Evolutionary conservation across 768 basidiomycete species (phyloP).

Genomic region (Dioszegia hungarica): DNA sequence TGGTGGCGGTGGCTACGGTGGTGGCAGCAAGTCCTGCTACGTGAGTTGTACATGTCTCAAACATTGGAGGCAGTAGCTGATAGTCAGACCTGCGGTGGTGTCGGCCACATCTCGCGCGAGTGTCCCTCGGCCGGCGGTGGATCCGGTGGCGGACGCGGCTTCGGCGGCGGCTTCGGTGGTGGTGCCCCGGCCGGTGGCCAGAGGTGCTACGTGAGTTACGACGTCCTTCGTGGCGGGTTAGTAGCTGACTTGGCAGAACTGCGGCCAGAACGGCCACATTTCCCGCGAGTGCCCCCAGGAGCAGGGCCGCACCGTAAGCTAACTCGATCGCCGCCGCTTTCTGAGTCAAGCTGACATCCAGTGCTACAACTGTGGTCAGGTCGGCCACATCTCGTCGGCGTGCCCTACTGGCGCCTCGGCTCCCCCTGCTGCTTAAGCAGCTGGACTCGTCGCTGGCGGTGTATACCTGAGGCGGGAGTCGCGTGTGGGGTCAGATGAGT

Average conservation of each 20-base stretch:
- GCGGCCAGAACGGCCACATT: conserved; percentile 50
- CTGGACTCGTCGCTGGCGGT: not conserved
- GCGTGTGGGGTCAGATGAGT: not conserved
- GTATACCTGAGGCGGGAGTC: not conserved
- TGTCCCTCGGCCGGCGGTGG: conserved; percentile 42
- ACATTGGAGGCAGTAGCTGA: not conserved
- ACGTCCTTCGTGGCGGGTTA: not conserved
- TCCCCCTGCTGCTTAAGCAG: conserved; percentile 19
- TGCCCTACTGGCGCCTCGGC: conserved; percentile 37
- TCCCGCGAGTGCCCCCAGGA: conserved; percentile 48
- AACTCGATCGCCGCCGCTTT: not conserved
- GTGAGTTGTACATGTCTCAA: conserved; percentile 28
- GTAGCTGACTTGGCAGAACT: conserved; percentile 36
- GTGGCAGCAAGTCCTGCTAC: conserved; percentile 46
- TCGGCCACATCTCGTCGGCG: conserved; percentile 47
- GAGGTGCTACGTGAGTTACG: conserved; percentile 48
- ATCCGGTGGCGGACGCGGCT: conserved; percentile 23
- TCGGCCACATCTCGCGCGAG: conserved; percentile 49
- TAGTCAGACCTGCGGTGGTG: conserved; percentile 48
- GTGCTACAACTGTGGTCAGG: conserved; percentile 44
- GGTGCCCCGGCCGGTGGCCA: conserved; percentile 35
- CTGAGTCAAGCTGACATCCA: conserved; percentile 5
- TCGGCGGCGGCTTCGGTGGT: conserved; percentile 27
- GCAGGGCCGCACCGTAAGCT: conserved; percentile 37
- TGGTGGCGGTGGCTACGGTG: conserved; percentile 28